Percentiles rank a stretch among this genome's conserved stretches.
phyloP scores from a whole-genome alignment of 176 grass and related monocot genomes.

The Carex littledalei region DNA sequence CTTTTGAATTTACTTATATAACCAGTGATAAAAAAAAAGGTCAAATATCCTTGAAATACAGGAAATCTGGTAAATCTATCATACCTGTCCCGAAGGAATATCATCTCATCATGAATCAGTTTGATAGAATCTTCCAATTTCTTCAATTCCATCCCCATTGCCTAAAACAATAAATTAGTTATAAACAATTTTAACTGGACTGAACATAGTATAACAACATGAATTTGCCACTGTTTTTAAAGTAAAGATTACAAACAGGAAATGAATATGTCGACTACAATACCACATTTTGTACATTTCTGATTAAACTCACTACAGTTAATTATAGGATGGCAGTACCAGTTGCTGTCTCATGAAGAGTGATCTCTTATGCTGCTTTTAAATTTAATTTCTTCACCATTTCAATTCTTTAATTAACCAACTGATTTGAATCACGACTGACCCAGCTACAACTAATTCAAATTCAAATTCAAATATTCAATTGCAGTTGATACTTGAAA shows the following conservation, averaged over 20 bases:
- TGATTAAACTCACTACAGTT: not conserved
- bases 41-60: not conserved
- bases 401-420: not conserved
- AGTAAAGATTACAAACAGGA: not conserved
- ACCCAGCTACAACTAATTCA: not conserved
- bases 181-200: not conserved
- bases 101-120: slow-evolving; percentile 52
- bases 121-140: slow-evolving; percentile 40
- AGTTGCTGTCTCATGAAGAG: not conserved
- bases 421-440: not conserved
- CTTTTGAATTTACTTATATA: not conserved
- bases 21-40: not conserved
- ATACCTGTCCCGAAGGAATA: slow-evolving; percentile 40
- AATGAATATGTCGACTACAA: not conserved
- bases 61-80: not conserved
- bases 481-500: not conserved
- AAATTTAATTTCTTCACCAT: not conserved
- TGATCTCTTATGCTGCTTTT: not conserved
- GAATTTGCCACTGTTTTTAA: not conserved
- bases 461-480: not conserved
- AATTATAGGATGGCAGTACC: not conserved
- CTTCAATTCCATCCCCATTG: slow-evolving; percentile 39
- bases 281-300: not conserved
- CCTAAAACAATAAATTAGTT: slow-evolving; percentile 12
- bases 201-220: not conserved